phyloP scores from a whole-genome alignment of 2,329 filamentous ascomycete genomes.

The Amauroascus niger region DNA sequence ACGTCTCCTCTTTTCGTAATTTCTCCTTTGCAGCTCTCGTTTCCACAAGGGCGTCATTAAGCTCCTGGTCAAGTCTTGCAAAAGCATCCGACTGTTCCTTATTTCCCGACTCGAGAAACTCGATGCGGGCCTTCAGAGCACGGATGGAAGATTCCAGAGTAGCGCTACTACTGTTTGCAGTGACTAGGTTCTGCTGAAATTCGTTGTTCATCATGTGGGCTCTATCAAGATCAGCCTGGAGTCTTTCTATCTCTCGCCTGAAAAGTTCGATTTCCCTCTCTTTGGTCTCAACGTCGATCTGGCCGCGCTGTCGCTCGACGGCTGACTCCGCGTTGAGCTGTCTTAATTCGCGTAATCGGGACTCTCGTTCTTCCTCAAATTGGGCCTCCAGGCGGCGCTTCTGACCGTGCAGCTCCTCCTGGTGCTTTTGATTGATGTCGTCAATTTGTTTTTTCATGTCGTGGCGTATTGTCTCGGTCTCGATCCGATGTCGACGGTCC shows the following conservation, averaged over 20 bases:
- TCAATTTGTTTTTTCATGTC: constrained; percentile 42
- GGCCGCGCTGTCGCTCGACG: constrained; percentile 37
- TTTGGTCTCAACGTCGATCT: constrained; percentile 44
- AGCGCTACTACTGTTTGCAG: constrained; percentile 51
- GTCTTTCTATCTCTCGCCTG: constrained; percentile 30
- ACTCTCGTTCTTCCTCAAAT: constrained; percentile 54
- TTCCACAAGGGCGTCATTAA: constrained; percentile 64
- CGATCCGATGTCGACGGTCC: constrained; percentile 43
- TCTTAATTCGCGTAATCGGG: constrained; percentile 53
- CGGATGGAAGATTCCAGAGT: constrained; percentile 65
- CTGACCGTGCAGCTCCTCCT: constrained; percentile 57
- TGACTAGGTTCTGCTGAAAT: constrained; percentile 50
- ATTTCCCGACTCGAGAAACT: constrained; percentile 81
- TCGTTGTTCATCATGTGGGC: constrained; percentile 54
- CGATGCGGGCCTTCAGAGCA: constrained; percentile 68
- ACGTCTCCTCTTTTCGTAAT: constrained; percentile 79
- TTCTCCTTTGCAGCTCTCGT: constrained; percentile 67
- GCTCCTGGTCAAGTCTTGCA: constrained; percentile 65
- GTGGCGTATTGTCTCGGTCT: constrained; percentile 36
- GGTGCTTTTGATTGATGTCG: constrained; percentile 50
- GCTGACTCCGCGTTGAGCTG: constrained; percentile 49
- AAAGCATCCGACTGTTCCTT: constrained; percentile 83
- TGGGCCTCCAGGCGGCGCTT: constrained; percentile 55
- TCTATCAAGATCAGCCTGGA: constrained; percentile 45
- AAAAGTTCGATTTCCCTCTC: constrained; percentile 45